Base-by-base conservation (phyloP, 2,329 filamentous ascomycete species). In the Raffaelea arxii region DNA sequence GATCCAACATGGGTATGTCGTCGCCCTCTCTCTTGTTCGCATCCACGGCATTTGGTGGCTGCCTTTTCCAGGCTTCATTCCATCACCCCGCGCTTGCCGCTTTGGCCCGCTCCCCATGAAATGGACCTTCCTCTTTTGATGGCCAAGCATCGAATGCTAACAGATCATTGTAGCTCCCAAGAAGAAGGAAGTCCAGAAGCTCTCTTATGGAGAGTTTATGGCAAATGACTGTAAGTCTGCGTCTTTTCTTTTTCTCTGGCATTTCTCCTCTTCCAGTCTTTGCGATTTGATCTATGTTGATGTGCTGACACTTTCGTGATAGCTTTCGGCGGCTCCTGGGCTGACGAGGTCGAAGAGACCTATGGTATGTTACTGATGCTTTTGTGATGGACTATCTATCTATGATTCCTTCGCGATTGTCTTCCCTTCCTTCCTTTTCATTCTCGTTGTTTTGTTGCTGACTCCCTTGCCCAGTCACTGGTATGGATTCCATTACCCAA, bases 191-290 rank as follows among this genome's bases (percentile, higher is more conserved):
- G 77, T 80, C 68, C 84, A 94, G 81, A 98, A 94, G 78, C 91
- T 98, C 86, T 88, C 86, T 75, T 82, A 97, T 65, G 87, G 88
- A 76, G 86, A 88, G 71, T 98, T 98, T 79, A 79, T 98, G 75
- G 77, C 78, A 64, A 88, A 96, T 68, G 78, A 88, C 69, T 83
- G 91, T 96, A 77, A 69, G 87, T 75, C 46, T 54, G 52, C 6
- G 18, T 27, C 4, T 51, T 50, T 54, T 44, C 30, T 44, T 51
- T 50, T 21, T 22, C 41, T 18, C 12, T n/a, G 4, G 6, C 10
- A 14, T 40, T n/a, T 27, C 19, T 7, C 18, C 25, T 18, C 6
- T 25, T 3, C 35, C 10, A 14, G 21, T 16, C 14, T 6, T 41
- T 25, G 14, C 2, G 25, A 30, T 6, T 16, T 2, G 10, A 6